These are phyloP conservation scores for Hemerocallis citrina DNA, from an alignment of 106 monocot genomes.

Conservation along the genomic window DNA sequence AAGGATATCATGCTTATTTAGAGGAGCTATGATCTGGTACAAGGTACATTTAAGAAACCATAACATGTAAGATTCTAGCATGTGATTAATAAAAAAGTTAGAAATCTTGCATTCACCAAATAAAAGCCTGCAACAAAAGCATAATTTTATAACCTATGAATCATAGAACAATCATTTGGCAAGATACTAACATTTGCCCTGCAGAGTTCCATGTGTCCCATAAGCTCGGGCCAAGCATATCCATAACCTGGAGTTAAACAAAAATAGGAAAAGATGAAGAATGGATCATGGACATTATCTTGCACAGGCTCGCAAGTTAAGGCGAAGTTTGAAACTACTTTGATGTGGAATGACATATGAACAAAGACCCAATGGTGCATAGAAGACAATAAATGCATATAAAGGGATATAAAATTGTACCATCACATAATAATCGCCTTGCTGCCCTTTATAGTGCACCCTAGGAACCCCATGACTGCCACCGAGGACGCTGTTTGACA, in stretches of 20 bases:
- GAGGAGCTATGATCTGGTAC: no score
- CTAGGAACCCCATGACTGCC: constrained; percentile 56
- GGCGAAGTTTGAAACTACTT: neutral
- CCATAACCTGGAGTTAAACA: constrained; percentile 62
- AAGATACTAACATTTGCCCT: constrained; percentile 58
- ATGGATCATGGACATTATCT: neutral
- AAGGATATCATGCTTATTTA: no score
- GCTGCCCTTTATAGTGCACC: constrained; percentile 62
- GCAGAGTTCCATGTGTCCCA: constrained; percentile 74
- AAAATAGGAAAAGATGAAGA: no score
- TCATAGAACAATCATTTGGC: no score
- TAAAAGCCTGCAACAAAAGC: no score
- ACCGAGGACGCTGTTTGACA: constrained; percentile 44
- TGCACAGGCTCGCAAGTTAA: neutral
- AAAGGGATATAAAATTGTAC: constrained; percentile 18
- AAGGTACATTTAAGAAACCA: no score
- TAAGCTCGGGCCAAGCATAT: constrained; percentile 70
- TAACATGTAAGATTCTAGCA: no score
- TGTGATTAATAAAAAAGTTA: no score
- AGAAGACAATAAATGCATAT: neutral
- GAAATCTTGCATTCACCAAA: no score
- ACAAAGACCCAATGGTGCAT: neutral
- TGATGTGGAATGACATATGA: neutral
- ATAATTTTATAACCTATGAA: no score
- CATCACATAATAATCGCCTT: constrained; percentile 67